Conservation (phyloP, 2,329 filamentous ascomycete species). For the Sporothrix brunneoviolacea region DNA sequence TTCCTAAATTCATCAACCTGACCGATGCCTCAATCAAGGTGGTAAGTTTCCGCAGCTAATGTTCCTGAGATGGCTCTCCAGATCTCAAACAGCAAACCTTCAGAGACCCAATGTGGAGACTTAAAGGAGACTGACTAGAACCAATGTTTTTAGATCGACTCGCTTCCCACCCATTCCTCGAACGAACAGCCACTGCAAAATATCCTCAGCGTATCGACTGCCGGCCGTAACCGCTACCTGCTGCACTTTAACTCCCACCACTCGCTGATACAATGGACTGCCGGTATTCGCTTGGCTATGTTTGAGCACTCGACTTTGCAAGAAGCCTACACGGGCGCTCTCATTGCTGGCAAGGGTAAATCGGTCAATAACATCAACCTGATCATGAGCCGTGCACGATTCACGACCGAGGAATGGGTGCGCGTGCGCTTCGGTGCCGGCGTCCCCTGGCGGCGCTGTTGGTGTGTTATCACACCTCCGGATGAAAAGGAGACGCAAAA, state of each 20-base stretch:
- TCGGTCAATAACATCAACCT: constrained; percentile 79
- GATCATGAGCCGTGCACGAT: constrained; percentile 75
- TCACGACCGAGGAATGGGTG: constrained; percentile 86
- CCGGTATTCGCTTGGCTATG: constrained; percentile 87
- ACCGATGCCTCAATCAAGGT: constrained; percentile 98
- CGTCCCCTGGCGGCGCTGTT: constrained; percentile 92
- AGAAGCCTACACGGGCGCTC: constrained; percentile 90
- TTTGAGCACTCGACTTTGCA: constrained; percentile 90
- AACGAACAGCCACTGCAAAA: constrained; percentile 82
- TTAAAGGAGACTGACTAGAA: no score
- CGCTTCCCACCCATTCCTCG: constrained; percentile 72
- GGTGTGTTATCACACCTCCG: constrained; percentile 89
- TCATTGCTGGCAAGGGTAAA: constrained; percentile 93
- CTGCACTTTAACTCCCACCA: constrained; percentile 94
- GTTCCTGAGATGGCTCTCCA: no score
- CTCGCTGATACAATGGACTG: constrained; percentile 91
- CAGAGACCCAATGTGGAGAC: no score
- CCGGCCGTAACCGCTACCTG: constrained; percentile 89
- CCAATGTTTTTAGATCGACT: constrained; percentile 74
- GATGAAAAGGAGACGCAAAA: constrained; percentile 89
- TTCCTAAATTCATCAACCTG: constrained; percentile 74
- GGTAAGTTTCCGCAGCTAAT: constrained; percentile 49
- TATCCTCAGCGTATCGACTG: constrained; percentile 90
- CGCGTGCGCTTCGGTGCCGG: constrained; percentile 92
- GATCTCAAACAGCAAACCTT: no score